These are phyloP conservation scores for Tardiomyces depauwii DNA, from an alignment of 1,139 yeast species.

Conservation along the genomic window DNA sequence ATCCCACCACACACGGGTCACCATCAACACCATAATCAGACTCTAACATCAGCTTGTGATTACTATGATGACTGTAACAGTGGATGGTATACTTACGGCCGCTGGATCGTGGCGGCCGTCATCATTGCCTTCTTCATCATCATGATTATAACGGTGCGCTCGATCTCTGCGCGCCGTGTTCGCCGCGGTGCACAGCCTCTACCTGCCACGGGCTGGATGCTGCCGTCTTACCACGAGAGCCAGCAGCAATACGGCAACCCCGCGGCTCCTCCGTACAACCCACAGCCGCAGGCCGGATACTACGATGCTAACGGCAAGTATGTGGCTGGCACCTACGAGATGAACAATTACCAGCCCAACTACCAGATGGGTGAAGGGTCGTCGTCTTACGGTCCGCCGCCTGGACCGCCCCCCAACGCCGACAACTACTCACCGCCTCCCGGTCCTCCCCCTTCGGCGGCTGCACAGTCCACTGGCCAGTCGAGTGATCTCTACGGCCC, in stretches of 20 bases:
- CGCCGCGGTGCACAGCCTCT: constrained; percentile 1
- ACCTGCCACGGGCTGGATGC: constrained; percentile 3
- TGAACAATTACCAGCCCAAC: neutral
- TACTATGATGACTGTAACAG: neutral
- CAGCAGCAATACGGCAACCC: neutral
- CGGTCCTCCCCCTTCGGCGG: neutral
- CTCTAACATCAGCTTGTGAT: neutral
- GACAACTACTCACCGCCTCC: neutral
- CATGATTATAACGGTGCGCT: neutral
- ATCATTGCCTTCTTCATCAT: constrained; percentile 1
- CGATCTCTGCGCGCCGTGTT: neutral
- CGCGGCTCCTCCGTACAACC: neutral
- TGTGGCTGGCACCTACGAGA: neutral
- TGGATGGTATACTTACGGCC: constrained; percentile 2
- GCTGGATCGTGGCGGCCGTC: constrained; percentile 4
- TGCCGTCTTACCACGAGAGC: neutral
- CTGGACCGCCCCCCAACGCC: neutral
- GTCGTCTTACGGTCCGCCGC: neutral
- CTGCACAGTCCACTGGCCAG: too few species aligned
- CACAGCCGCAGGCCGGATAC: neutral
- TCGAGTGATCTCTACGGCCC: too few species aligned
- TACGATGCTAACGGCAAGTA: neutral
- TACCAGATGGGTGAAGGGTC: neutral
- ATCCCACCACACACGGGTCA: too few species aligned
- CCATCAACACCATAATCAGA: neutral